These are phyloP conservation scores for Hyaloscypha hepaticicola DNA, from an alignment of 495 filamentous ascomycete species.

Conservation along the genomic window DNA sequence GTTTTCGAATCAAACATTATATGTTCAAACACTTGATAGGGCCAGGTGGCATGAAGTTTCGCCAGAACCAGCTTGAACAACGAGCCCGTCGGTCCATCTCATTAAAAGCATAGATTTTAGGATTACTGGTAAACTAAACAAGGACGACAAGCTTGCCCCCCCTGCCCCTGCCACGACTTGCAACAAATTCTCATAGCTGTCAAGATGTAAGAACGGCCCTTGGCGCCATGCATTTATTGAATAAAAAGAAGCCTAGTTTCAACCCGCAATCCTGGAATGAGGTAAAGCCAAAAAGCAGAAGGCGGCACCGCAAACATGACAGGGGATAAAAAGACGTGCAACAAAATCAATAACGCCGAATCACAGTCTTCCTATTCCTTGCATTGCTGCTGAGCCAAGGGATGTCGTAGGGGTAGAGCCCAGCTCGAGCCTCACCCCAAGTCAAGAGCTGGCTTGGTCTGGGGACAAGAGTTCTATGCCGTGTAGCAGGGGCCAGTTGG, in stretches of 20 bases:
- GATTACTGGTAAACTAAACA: neutral
- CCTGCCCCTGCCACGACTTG: neutral
- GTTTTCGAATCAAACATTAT: too few species aligned
- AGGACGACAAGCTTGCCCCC: neutral
- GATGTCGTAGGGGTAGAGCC: neutral
- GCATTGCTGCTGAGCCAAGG: too few species aligned
- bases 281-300: neutral
- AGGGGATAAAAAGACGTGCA: neutral
- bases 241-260: neutral
- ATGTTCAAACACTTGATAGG: too few species aligned
- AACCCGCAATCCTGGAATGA: neutral
- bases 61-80: neutral
- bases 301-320: neutral
- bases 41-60: neutral
- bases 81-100: neutral
- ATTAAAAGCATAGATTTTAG: neutral
- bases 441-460: neutral
- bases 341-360: neutral
- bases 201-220: neutral
- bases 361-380: too few species aligned
- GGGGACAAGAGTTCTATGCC: neutral
- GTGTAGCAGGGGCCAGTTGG: neutral
- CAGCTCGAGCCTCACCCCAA: neutral
- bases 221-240: neutral
- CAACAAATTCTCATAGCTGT: neutral